Evolutionary conservation across 2,329 filamentous ascomycete species (phyloP), one percentile per base, ranked within the genome.

Genomic region (Teratosphaeria pseudoeucalypti): DNA sequence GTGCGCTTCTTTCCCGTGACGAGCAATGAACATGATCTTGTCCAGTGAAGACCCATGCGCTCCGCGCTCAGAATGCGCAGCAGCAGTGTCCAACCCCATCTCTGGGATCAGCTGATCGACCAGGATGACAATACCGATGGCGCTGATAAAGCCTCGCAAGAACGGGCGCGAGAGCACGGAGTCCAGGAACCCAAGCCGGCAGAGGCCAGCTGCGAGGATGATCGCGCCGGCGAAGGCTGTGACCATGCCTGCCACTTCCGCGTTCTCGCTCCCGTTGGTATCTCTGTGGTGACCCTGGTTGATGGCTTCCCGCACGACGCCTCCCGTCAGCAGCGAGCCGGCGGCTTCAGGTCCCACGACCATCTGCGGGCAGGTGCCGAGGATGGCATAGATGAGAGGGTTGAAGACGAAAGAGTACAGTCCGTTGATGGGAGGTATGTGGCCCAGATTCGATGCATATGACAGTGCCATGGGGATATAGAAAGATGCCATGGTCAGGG

Each of bases 381-480:
- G 81, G 11, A 97, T 77, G 1, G 92, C 92, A 73, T 99, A 99
- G 37, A 96, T 80, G 58, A 97, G 76, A 0, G 94, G 94, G 61
- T 92, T 92, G 77, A 97, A 90, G 63, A 95, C 89, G 72, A 96
- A 97, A 16, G 89, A 85, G 75, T 97, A 99, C 3, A 99, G 81
- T 0, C 94, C 94, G 70, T 96, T 92, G 68, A 97, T 92, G 0
- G 94, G 88, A 9, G 92, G 91, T 1, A 96, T 85, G 71, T 97
- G 94, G 6, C 88, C 91, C 52, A 99, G 85, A 70, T 97, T 97
- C 49, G 90, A 85, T 58, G 94, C 91, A 64, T 95, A 87, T 0
- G 94, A 97, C 14, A 99, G 82, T 0, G 91, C 88, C 92, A 99
- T 96, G 57, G 94, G 94, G 43, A 99, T 88, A 73, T 99, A 99